Percentiles rank a stretch among this genome's conserved stretches.
These are phyloP conservation scores for Starmerella bacillaris DNA, from an alignment of 805 yeast genomes.

Conservation along the genomic window DNA sequence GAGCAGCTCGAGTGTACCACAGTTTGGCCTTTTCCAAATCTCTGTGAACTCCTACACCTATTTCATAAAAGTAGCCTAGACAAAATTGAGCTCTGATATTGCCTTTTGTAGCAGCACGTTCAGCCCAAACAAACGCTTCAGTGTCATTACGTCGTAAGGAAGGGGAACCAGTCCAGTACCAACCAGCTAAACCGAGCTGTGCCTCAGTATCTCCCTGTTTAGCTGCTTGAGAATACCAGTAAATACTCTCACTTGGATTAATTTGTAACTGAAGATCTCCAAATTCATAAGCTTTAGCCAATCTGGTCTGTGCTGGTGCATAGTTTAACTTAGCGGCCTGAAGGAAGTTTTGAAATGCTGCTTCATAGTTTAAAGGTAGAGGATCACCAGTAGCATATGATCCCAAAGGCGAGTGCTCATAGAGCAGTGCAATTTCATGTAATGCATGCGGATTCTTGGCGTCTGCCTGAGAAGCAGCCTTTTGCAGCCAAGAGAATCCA, in stretches of 20 bases:
- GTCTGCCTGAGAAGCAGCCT: constrained; percentile 31
- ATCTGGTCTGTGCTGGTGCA: constrained; percentile 47
- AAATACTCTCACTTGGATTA: constrained; percentile 42
- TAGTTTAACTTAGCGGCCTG: constrained; percentile 37
- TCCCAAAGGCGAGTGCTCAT: constrained; percentile 28
- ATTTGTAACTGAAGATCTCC: constrained; percentile 39
- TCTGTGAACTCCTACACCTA: constrained; percentile 45
- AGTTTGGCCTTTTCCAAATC: constrained; percentile 33
- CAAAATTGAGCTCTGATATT: constrained; percentile 54
- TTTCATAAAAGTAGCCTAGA: constrained; percentile 49
- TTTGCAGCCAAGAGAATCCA: constrained; percentile 35
- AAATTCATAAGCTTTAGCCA: constrained; percentile 57
- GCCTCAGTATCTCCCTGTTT: constrained; percentile 46
- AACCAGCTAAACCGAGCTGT: constrained; percentile 55
- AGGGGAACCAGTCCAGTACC: constrained; percentile 52
- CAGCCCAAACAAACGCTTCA: constrained; percentile 63
- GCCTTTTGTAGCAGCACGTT: constrained; percentile 50
- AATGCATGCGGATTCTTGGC: constrained; percentile 36
- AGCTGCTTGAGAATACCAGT: constrained; percentile 61
- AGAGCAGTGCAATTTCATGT: constrained; percentile 39
- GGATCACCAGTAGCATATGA: constrained; percentile 29
- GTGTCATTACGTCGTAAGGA: constrained; percentile 41
- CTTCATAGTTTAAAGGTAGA: constrained; percentile 19
- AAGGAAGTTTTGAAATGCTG: constrained; percentile 36
- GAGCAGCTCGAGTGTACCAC: constrained; percentile 46